Percentiles rank a stretch among this genome's conserved stretches.
Conservation (phyloP, 305 asterid species). For the Solanum hybrid region DNA sequence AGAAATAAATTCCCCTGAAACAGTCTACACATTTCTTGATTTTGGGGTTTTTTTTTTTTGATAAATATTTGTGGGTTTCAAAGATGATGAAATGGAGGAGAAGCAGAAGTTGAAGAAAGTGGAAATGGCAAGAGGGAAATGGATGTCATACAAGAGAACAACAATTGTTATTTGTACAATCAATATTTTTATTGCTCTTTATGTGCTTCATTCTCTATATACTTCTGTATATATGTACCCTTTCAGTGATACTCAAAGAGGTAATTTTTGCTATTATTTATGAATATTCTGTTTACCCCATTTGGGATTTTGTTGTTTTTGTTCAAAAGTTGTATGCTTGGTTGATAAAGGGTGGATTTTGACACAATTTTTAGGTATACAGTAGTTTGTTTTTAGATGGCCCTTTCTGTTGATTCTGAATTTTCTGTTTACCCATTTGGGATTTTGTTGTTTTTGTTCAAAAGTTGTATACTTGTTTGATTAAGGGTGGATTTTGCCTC, state of each 20-base stretch:
- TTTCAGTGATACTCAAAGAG: constrained; percentile 26
- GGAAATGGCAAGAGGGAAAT: constrained; percentile 60
- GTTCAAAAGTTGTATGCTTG: background rate
- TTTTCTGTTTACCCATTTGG: background rate
- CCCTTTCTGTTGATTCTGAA: background rate
- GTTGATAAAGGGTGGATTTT: background rate
- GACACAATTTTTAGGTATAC: background rate
- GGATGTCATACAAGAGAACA: constrained; percentile 70
- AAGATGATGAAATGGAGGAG: constrained; percentile 48
- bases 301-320: background rate
- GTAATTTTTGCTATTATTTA: constrained; percentile 20
- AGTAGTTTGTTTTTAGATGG: background rate
- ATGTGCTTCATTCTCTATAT: constrained; percentile 66
- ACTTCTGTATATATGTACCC: constrained; percentile 60
- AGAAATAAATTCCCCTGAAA: background rate
- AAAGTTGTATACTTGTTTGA: background rate
- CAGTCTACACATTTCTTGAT: constrained; percentile 6
- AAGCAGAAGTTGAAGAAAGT: constrained; percentile 21
- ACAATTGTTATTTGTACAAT: constrained; percentile 56
- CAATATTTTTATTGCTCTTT: constrained; percentile 67
- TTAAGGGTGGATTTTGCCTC: background rate
- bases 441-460: background rate
- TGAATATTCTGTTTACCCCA: background rate
- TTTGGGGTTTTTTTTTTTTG: background rate
- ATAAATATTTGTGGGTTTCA: background rate